Base-by-base conservation (phyloP, 441 rosid genomes). In the Populus hybrid region DNA sequence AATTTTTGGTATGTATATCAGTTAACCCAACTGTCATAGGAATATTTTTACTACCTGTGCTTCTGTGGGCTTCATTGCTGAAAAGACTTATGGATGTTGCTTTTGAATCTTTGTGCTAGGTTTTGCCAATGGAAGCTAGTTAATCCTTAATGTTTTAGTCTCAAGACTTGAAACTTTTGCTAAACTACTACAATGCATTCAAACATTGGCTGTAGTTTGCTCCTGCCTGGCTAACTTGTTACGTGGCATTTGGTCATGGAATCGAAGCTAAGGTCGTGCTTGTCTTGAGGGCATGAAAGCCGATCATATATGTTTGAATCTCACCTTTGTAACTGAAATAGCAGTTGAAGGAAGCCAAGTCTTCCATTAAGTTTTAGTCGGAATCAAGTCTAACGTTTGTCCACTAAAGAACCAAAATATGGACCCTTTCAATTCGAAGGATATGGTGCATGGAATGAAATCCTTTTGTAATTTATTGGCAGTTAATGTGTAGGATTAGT, bases 21-120 rank as follows among this genome's bases (percentile, higher is more conserved):
- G 16, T 53, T 35, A 53, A 72, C 64, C 29, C 31, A 23, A 31
- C 42, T 64, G 68, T 8, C 50, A 24, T 64, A 35, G 77, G 72
- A 73, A 36, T 67, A 45, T 67, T 71, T 71, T 63, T 21, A 35
- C 71, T 76, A 77, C 79, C 71, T 61, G 68, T 76, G 79, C 76
- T 63, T 76, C 56, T 28, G 45, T 45, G 61, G 77, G 36, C 68
- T 31, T 66, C 21, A 64, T 71, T 69, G 40, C 29, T 29, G 74
- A 76, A 76, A 61, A 70, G 45, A 38, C 64, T n/a, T 7, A 21
- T 63, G 74, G 74, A 42, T 61, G 16, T 77, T 16, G 21, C 50
- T 2, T 61, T 45, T 63, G 53, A 16, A 71, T 65, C 45, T 35
- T 45, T 77, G 29, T 24, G 3, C 26, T 24, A 40, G 61, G 77